Evolutionary conservation across 495 filamentous ascomycete genomes (phyloP), one percentile per base, ranked within the genome.

Genomic region (Lasiosphaeria hispida): DNA sequence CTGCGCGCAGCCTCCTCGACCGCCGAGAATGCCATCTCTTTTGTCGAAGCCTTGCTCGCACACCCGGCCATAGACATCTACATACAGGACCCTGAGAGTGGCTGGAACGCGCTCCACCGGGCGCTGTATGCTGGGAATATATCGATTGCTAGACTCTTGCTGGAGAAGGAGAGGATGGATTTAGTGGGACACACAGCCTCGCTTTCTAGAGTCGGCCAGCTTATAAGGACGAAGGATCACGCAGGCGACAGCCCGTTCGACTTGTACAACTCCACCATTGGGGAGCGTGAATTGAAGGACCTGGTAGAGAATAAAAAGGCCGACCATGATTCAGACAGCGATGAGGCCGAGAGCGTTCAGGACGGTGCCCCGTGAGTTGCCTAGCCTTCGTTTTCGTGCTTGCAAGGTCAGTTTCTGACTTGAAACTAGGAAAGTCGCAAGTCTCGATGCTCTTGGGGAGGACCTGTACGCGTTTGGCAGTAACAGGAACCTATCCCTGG

Each of bases 191-290:
- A 77, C 33, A 75, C 75, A 3, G 74, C 69, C 41, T 70, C 72
- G 17, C 45, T 78, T n/a, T 61, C 67, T 36, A 69, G 72, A 34
- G 75, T 81, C 10, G 83, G 82, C 18, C 84, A 84, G 34, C 73
- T 96, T 23, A 93, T 97, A 62, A 96, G 96, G 73, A 87, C 94
- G 50, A 98, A 98, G 69, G 94, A 98, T 63, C 86, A 87, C 45
- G 92, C 96, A 69, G 95, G 95, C 14, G 89, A 93, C 63, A 96
- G 91, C 55, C 92, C 94, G 0, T 95, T 96, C 58, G 93, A 97
- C 67, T 77, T 97, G 13, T 96, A 94, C 62, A 87, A 86, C 45
- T 82, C 87, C 18, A 93, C 91, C 10, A 91, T 96, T 52, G 84
- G 84, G 44, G 81, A 86, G 45, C 76, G 78, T 5, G 65, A 66